These are phyloP conservation scores for Anaeromyces robustus DNA, from an alignment of 192 early-diverging fungal genomes.

Conservation along the genomic window DNA sequence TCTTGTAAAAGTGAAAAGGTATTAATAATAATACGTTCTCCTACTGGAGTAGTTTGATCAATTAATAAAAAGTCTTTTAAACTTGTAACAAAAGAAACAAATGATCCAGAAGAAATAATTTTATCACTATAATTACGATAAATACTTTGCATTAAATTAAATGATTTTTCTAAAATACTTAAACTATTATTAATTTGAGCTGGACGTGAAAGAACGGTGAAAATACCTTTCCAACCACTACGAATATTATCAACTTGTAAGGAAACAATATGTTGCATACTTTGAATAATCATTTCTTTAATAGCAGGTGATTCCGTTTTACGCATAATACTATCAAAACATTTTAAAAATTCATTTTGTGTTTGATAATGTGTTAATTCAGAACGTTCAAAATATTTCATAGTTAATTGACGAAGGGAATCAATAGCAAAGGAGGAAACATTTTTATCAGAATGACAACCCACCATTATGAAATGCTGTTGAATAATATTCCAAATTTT, in stretches of 20 bases:
- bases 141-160: not conserved
- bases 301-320: not conserved
- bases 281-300: conserved; percentile 4
- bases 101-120: not conserved
- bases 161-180: not conserved
- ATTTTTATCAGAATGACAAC: not conserved
- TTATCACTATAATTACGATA: not conserved
- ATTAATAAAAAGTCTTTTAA: not conserved
- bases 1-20: not conserved
- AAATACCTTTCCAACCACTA: conserved; percentile 5
- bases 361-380: conserved; percentile 6
- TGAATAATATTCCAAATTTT: conserved; percentile 1
- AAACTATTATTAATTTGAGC: not conserved
- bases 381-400: conserved; percentile 3
- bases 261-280: conserved; percentile 1
- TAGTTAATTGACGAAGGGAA: not conserved
- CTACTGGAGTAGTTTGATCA: not conserved
- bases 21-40: not conserved
- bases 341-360: conserved; percentile 5
- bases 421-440: conserved; percentile 4
- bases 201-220: not conserved
- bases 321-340: conserved; percentile 7
- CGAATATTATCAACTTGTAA: conserved; percentile 4
- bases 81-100: not conserved
- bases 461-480: conserved; percentile 1